phyloP scores from a whole-genome alignment of 441 rosid species.

The Eutrema salsugineum region DNA sequence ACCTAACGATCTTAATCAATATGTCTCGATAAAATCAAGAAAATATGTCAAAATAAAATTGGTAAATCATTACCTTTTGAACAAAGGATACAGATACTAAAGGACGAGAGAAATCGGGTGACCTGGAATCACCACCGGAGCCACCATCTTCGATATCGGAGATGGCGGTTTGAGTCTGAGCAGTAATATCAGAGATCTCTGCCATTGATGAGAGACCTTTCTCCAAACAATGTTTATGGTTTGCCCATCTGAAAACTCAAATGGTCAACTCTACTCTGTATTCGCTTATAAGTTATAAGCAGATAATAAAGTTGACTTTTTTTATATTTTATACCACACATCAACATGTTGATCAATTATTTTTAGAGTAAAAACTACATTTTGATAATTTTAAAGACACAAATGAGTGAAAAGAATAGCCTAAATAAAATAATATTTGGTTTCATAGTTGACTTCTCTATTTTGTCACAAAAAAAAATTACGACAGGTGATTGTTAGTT shows the following conservation, averaged over 20 bases:
- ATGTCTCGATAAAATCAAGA: neutral
- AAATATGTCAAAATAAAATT: neutral
- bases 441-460: neutral
- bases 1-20: neutral
- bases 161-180: neutral
- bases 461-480: neutral
- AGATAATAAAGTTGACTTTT: conserved; percentile 6
- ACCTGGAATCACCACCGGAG: neutral
- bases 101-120: neutral
- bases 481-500: neutral
- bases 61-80: conserved; percentile 19
- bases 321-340: neutral
- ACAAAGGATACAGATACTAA: conserved; percentile 9
- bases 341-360: neutral
- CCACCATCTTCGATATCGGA: conserved; percentile 11
- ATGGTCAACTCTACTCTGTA: conserved; percentile 12
- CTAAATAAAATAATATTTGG: neutral
- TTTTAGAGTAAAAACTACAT: neutral
- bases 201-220: conserved; percentile 13
- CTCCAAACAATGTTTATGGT: neutral
- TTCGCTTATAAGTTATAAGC: neutral
- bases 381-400: neutral
- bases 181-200: conserved; percentile 8
- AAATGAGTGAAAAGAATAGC: neutral
- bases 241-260: neutral